Base-by-base conservation (phyloP, 768 basidiomycete genomes). In the Gyrodon lividus region DNA sequence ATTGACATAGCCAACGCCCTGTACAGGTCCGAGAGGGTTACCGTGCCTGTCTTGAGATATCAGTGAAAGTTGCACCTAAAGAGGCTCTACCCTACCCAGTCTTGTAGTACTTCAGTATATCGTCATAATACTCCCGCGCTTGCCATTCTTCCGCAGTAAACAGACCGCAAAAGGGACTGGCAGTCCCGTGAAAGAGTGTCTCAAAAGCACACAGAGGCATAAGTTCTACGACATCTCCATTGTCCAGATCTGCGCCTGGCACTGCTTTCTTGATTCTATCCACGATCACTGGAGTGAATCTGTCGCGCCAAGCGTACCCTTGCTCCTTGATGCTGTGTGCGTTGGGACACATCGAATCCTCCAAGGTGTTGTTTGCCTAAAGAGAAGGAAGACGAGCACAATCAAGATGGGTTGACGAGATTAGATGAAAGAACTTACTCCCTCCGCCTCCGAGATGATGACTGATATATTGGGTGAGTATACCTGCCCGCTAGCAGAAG, bases 1-100 rank as follows among this genome's bases (percentile, higher is more conserved):
- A 64, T 92, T 93, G 61, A 89, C 75, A 64, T 89, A 96, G 6
- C 92, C 93, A 4, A 93, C 84, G 28, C 91, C 90, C 63, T 90
- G 89, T 6, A 91, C 82, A 5, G 74, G 84, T 2, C 91, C 90
- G 1, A 92, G 72, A 2, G 65, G 57, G 54, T 83, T 81, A 4
- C 90, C 89, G 52, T 89, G 79, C 17, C 87, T 88, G 52, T 8
- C n/a, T 17, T 38, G 10, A 5, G 22, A 8, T 43, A 38, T 54
- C 43, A 56, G 49, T 20, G 5, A 42, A 23, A 14, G 43, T 16
- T 30, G 4, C 2, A 28, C 26, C 17, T 28, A 19, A 43, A 26
- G 22, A 46, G 23, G 35, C 38, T 14, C 24, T 2, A 19, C 61
- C 80, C 19, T 51, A 87, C 83, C 89, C 89, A 12, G 84, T 89